Percentiles rank a stretch among this genome's conserved stretches.
Conservation (phyloP, 1,284 basidiomycete genomes). For the Apiotrichum porosum region DNA sequence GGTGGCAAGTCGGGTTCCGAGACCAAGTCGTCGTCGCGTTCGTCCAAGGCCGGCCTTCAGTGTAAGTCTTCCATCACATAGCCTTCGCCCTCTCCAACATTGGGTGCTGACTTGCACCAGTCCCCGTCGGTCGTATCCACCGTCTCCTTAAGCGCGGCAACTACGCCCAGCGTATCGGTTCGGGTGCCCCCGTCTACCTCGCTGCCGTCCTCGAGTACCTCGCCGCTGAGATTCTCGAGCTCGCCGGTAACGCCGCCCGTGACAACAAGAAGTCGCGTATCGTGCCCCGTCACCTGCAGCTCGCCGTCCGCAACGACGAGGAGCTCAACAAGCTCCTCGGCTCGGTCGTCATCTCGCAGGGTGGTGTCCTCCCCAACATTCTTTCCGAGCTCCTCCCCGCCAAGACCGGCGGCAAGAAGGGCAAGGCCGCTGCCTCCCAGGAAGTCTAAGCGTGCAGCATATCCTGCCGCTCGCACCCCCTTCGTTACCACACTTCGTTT, state of each 20-base stretch:
- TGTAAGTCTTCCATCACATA: slow-evolving; percentile 38
- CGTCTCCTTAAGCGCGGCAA: slow-evolving; percentile 80
- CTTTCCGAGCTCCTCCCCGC: slow-evolving; percentile 63
- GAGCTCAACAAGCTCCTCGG: slow-evolving; percentile 60
- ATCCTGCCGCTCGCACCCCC: neutral
- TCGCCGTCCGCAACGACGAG: slow-evolving; percentile 83
- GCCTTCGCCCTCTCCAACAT: slow-evolving; percentile 16
- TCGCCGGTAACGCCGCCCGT: slow-evolving; percentile 71
- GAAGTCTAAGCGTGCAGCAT: slow-evolving; percentile 27
- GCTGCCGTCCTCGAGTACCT: slow-evolving; percentile 64
- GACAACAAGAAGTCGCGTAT: slow-evolving; percentile 72
- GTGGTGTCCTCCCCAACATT: slow-evolving; percentile 78
- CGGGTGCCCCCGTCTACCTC: slow-evolving; percentile 64
- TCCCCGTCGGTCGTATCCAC: slow-evolving; percentile 84
- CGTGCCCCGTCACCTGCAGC: slow-evolving; percentile 81
- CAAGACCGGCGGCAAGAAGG: slow-evolving; percentile 58
- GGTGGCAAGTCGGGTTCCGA: slow-evolving; percentile 52
- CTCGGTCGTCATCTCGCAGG: slow-evolving; percentile 81
- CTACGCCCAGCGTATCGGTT: slow-evolving; percentile 67
- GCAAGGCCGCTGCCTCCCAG: slow-evolving; percentile 37
- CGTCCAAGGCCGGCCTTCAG: slow-evolving; percentile 76
- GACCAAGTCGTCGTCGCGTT: slow-evolving; percentile 63
- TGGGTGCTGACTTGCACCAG: slow-evolving; percentile 38
- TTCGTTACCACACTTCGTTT: slow-evolving; percentile 24
- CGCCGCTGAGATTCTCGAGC: slow-evolving; percentile 79